Percentiles rank a stretch among this genome's conserved stretches.
Conservation (phyloP, 1,139 yeast genomes). For the Pichia sp. region DNA sequence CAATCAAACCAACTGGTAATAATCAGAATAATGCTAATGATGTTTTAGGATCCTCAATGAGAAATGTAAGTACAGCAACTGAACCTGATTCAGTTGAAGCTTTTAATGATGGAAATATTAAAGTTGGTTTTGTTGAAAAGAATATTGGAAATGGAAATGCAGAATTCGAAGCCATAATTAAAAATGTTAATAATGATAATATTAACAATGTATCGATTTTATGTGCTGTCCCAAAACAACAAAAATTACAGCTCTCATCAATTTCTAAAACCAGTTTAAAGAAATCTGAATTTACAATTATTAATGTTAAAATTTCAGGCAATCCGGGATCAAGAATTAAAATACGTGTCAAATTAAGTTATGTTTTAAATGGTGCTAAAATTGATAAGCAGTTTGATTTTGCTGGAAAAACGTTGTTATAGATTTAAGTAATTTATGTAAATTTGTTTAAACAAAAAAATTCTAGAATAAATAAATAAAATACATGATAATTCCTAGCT, state of each 20-base stretch:
- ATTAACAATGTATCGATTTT: constrained; percentile 51
- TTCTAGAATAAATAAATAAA: no score
- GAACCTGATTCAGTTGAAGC: constrained; percentile 30
- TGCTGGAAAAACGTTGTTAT: constrained; percentile 26
- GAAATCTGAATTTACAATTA: constrained; percentile 44
- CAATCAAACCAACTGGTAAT: constrained; percentile 1
- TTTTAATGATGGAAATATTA: constrained; percentile 35
- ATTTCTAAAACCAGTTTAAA: constrained; percentile 47
- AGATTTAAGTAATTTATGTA: no score
- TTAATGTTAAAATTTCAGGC: constrained; percentile 66
- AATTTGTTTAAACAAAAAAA: no score
- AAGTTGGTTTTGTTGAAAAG: constrained; percentile 36
- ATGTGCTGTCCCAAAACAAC: constrained; percentile 91
- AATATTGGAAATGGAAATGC: constrained; percentile 36
- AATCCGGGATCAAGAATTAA: constrained; percentile 64
- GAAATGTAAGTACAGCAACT: neutral
- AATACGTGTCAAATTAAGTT: constrained; percentile 69
- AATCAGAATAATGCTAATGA: no score
- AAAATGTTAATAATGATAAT: constrained; percentile 14
- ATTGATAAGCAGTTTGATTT: constrained; percentile 72
- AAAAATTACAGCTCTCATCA: constrained; percentile 69
- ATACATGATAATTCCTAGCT: no score
- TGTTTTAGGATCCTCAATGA: no score
- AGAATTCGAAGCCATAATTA: constrained; percentile 38
- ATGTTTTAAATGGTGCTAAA: constrained; percentile 36